phyloP scores from a whole-genome alignment of 345 rosid species.

The Boechera stricta region DNA sequence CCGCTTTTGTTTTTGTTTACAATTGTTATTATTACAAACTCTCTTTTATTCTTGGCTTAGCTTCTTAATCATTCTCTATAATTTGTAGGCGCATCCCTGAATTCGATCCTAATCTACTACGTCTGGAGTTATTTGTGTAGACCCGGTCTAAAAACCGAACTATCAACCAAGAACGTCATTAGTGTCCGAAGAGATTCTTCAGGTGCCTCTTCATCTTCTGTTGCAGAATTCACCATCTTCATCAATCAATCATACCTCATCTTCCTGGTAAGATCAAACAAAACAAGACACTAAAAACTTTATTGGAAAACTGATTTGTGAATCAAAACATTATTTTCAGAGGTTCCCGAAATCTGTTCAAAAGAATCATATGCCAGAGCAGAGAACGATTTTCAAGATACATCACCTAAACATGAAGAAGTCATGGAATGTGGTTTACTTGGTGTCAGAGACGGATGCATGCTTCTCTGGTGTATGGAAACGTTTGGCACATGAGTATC shows the following conservation, averaged over 20 bases:
- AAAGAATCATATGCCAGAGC: background rate
- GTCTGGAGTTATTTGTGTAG: too few species aligned
- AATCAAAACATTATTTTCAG: background rate
- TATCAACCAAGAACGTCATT: background rate
- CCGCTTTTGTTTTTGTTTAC: too few species aligned
- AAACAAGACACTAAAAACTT: background rate
- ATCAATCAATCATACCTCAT: background rate
- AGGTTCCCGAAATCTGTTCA: background rate
- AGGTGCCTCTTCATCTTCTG: background rate
- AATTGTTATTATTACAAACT: too few species aligned
- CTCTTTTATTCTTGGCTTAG: too few species aligned
- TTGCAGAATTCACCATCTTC: background rate
- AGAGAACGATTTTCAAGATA: background rate
- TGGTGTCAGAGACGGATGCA: background rate
- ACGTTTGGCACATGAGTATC: background rate
- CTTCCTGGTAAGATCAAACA: background rate
- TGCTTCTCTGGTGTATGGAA: background rate
- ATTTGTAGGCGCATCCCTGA: too few species aligned
- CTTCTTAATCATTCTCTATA: too few species aligned
- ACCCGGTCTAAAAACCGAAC: too few species aligned
- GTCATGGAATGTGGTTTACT: constrained; percentile 13
- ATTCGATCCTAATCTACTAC: too few species aligned
- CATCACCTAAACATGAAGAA: background rate
- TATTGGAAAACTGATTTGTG: background rate
- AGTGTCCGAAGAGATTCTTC: background rate